phyloP scores from a whole-genome alignment of 2,329 filamentous ascomycete genomes.

The Cercospora zeina region DNA sequence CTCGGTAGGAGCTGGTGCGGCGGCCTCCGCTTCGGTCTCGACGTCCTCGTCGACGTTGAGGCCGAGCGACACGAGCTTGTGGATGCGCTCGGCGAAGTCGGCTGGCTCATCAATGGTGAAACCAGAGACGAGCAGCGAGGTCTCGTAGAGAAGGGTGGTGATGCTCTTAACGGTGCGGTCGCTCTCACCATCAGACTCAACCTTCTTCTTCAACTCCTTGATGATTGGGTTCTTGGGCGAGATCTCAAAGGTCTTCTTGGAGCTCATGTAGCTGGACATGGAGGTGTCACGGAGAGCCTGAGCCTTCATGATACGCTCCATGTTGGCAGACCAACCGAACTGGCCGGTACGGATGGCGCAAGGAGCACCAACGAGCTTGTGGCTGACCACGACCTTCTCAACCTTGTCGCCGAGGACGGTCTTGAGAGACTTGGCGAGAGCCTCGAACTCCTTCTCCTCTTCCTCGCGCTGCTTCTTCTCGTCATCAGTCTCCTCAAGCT shows the following conservation, averaged over 20 bases:
- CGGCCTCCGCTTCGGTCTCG: conserved; percentile 63
- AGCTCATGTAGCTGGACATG: conserved; percentile 99
- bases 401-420: conserved; percentile 99
- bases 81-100: conserved; percentile 96
- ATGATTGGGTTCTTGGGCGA: conserved; percentile 98
- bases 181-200: conserved; percentile 94
- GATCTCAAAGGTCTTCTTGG: conserved; percentile 99
- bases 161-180: conserved; percentile 99
- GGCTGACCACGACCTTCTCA: conserved; percentile 98
- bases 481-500: conserved; percentile 99
- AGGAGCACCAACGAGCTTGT: conserved; percentile 92
- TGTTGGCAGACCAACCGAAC: conserved; percentile 99
- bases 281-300: conserved; percentile 99
- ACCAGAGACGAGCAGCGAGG: conserved; percentile 93
- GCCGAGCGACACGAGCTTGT: conserved; percentile 98
- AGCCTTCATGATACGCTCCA: conserved; percentile 99
- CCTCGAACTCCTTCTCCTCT: conserved; percentile 98
- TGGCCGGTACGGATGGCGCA: conserved; percentile 99
- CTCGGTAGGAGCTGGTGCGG: conserved; percentile 60
- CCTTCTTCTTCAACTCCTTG: conserved; percentile 99
- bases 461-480: conserved; percentile 95
- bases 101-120: conserved; percentile 99
- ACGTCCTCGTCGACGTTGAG: conserved; percentile 96
- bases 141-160: conserved; percentile 97
- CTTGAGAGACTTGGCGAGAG: conserved; percentile 94